Evolutionary conservation across 176 grass and related monocot species (phyloP).

Genomic region (Cocos nucifera): DNA sequence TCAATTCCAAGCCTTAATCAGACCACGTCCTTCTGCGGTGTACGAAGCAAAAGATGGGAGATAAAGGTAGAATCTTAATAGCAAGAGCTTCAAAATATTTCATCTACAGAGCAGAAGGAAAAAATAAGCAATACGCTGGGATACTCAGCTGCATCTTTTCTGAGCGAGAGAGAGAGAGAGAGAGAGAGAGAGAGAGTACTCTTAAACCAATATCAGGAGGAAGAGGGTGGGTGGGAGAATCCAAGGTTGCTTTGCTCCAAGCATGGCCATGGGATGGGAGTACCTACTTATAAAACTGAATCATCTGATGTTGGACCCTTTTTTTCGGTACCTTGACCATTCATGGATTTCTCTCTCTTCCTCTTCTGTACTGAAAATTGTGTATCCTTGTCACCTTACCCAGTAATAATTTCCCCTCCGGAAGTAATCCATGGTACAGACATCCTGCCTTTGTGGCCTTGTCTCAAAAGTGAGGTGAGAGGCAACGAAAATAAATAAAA

Average conservation of each 20-base stretch:
- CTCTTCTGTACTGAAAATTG: background rate
- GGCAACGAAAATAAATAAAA: conserved; percentile 1
- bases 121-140: too few species aligned
- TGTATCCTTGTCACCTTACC: background rate
- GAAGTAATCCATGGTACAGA: conserved; percentile 4
- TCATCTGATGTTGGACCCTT: conserved; percentile 15
- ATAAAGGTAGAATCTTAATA: too few species aligned
- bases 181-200: too few species aligned
- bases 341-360: conserved; percentile 9
- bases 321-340: conserved; percentile 7
- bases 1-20: background rate
- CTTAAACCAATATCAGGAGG: too few species aligned
- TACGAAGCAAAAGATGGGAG: too few species aligned
- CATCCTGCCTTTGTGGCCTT: background rate
- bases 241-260: conserved; percentile 1
- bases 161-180: too few species aligned
- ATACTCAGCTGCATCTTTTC: too few species aligned
- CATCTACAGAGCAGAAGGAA: too few species aligned
- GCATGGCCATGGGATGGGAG: conserved; percentile 2
- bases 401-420: conserved; percentile 9
- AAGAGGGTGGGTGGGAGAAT: background rate
- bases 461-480: background rate
- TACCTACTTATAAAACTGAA: background rate
- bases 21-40: too few species aligned
- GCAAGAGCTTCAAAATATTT: too few species aligned